Evolutionary conservation across 2,329 filamentous ascomycete genomes (phyloP), one percentile per base, ranked within the genome.

Genomic region (Zelopaecilomyces penicillatus): DNA sequence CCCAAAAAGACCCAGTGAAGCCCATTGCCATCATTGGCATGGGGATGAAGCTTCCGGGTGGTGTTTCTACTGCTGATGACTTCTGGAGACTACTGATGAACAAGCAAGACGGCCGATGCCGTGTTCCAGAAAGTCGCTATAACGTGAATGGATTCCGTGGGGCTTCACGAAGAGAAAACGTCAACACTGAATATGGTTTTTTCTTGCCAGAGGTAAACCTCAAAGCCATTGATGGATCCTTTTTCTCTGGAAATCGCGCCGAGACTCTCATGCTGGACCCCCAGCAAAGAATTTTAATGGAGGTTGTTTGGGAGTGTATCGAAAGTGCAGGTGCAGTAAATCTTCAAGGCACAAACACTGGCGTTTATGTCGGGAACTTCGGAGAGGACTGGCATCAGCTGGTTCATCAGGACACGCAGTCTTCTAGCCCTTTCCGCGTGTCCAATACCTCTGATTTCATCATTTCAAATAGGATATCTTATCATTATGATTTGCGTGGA

Each of bases 11-110:
- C 19, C 19, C 19, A 19, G 19, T 19, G 2, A 19, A 19, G 19
- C 19, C 19, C 19, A 60, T 69, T 12, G 66, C 65, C 46, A 63
- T 69, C 36, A 56, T 67, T 19, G 66, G 66, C 39, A 66, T 69
- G 57, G 59, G 60, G 4, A 67, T 65, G 49, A 62, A 65, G 11
- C 57, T 68, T 46, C 64, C 66, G 1, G 65, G 66, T 5, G 59
- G 57, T 35, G 62, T 65, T 11, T 50, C 58, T 8, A 62, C 54
- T 11, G 60, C 60, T 6, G 57, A 54, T 30, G 61, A 67, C 41
- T 66, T 69, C 48, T 69, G 65, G 64, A 60, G 65, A 40, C 55
- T 68, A 10, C 57, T 62, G 7, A 27, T 49, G 8, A 42, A 42
- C 33, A 50, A 48, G 26, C 32, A 41, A 9, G 39, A 43, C 27